Percentiles rank a stretch among this genome's conserved stretches.
Conservation (phyloP, 1,284 basidiomycete genomes). For the Microbotryum violaceum region DNA sequence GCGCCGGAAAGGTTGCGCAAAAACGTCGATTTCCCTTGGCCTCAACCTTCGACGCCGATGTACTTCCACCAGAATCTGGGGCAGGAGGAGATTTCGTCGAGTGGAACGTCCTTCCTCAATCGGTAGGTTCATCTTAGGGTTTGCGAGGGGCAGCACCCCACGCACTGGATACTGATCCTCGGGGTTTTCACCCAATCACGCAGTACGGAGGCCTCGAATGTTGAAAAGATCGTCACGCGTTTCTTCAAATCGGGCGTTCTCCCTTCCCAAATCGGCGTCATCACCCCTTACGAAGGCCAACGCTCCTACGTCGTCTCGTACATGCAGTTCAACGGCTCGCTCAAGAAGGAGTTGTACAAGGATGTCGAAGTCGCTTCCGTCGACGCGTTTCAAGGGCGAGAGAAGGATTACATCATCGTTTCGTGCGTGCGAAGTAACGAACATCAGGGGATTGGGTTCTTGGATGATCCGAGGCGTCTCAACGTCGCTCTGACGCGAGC, state of each 20-base stretch:
- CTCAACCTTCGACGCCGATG: slow-evolving; percentile 95
- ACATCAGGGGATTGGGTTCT: slow-evolving; percentile 98
- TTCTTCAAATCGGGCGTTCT: slow-evolving; percentile 99
- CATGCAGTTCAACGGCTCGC: slow-evolving; percentile 96
- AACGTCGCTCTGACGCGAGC: slow-evolving; percentile 97
- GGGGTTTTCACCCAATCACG: too few relatives aligned
- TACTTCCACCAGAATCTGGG: slow-evolving; percentile 99
- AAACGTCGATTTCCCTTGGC: slow-evolving; percentile 99
- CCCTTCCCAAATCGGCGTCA: slow-evolving; percentile 91
- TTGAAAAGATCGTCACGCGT: slow-evolving; percentile 98
- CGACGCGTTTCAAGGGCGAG: slow-evolving; percentile 97
- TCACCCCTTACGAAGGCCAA: slow-evolving; percentile 98
- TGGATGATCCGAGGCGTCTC: slow-evolving; percentile 92
- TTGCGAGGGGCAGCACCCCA: too few relatives aligned
- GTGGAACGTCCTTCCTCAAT: slow-evolving; percentile 97
- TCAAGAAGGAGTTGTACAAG: slow-evolving; percentile 99
- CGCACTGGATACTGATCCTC: slow-evolving; percentile 11
- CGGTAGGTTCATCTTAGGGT: slow-evolving; percentile 46
- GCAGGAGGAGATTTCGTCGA: slow-evolving; percentile 97
- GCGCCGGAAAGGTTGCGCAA: slow-evolving; percentile 93
- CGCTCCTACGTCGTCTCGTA: slow-evolving; percentile 98
- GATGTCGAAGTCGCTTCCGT: slow-evolving; percentile 98
- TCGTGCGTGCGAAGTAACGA: slow-evolving; percentile 99
- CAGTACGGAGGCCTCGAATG: slow-evolving; percentile 95
- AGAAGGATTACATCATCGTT: slow-evolving; percentile 99